phyloP scores from a whole-genome alignment of 495 filamentous ascomycete species.

The Aspergillus carlsbadensis region DNA sequence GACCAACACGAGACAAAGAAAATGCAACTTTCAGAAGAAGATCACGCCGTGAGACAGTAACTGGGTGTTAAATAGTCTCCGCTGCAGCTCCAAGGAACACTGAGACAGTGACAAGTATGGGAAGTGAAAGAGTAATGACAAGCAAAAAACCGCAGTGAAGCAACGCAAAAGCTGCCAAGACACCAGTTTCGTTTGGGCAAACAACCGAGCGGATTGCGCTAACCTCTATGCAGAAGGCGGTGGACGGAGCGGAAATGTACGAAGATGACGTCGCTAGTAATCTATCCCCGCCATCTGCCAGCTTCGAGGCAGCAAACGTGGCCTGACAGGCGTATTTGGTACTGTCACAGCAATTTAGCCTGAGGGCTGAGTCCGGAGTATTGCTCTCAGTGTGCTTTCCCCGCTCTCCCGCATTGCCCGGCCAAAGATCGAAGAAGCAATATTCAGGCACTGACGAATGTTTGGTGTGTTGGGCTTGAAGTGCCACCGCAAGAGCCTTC shows the following conservation, averaged over 20 bases:
- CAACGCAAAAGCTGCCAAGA: constrained; percentile 2
- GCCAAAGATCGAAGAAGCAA: constrained; percentile 12
- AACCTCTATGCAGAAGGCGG: constrained; percentile 9
- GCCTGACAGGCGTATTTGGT: constrained; percentile 28
- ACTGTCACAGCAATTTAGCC: constrained; percentile 30
- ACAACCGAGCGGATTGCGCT: constrained; percentile 1
- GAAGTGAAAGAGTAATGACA: neutral
- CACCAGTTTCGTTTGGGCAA: constrained; percentile 11
- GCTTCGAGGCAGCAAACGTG: constrained; percentile 16
- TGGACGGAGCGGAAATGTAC: neutral
- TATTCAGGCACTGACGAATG: constrained; percentile 8
- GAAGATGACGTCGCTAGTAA: constrained; percentile 16
- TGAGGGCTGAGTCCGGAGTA: constrained; percentile 2
- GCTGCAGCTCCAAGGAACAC: neutral
- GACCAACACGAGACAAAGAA: neutral
- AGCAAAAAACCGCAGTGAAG: constrained; percentile 13
- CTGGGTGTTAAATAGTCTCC: neutral
- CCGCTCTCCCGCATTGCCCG: constrained; percentile 30
- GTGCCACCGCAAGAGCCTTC: neutral
- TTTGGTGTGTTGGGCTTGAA: neutral
- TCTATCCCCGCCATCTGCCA: constrained; percentile 5
- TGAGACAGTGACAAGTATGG: neutral
- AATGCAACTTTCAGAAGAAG: neutral
- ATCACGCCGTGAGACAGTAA: neutral
- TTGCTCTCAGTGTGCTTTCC: constrained; percentile 21